Base-by-base conservation (phyloP, 2,329 filamentous ascomycete species). In the Microascus cirrosus region DNA sequence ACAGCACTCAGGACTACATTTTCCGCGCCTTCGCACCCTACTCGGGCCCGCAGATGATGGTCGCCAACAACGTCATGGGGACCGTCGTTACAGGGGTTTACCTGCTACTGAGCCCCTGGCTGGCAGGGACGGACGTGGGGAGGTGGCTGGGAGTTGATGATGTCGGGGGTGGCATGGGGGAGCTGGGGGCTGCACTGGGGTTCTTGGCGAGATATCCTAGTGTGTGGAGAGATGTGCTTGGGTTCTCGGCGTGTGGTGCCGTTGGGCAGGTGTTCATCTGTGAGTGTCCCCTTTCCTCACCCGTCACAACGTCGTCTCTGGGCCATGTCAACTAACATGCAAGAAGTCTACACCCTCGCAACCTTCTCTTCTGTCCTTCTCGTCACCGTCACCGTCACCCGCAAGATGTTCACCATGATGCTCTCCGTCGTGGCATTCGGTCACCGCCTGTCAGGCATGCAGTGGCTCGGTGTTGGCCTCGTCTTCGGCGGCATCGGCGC, bases 331-430 rank as follows among this genome's bases (percentile, higher is more conserved):
- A 6, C 39, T 45, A 45, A 32, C 28, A 70, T 58, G 36, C 24
- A 10, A 22, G 1, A 11, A 86, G 84, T 96, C 78, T 92, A 95
- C 73, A 97, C 94, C 0, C 81, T 99, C 6, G 87, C 91, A 15
- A 90, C 89, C 55, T 99, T 97, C 74, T 94, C 89, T 11, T 94
- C 88, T 11, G 82, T 99, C 54, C 80, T 97, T 56, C 83, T 99
- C 55, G 93, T 97, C 51, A 97, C 94, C 4, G 92, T 99, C 2
- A 99, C 91, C 1, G 94, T 99, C 53, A 99, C 94, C 53, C 82
- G 94, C 68, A 99, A 99, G 77, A 99, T 99, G 94, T 82, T 97
- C 70, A 97, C 93, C 63, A 99, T 99, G 94, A 90, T 97, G 60
- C 79, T 97, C 56, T 96, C 90, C 57, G 94, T 99, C 32, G 77